Percentiles rank a stretch among this genome's conserved stretches.
Evolutionary conservation across 2,329 filamentous ascomycete species (phyloP).

Genomic region (Pseudogymnoascus sp.): DNA sequence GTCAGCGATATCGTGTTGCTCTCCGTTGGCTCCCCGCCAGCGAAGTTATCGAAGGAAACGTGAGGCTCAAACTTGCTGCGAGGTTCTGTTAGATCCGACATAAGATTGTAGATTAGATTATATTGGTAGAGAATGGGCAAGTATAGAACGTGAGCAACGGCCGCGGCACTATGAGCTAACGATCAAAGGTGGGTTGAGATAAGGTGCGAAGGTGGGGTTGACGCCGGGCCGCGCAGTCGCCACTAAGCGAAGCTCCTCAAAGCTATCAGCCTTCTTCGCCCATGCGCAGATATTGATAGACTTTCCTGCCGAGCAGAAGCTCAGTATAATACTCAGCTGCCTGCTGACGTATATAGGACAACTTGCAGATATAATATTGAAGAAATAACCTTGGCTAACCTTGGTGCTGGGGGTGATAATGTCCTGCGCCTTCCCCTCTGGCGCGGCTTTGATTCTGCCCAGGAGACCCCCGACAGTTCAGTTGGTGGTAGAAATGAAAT

Average conservation of each 20-base stretch:
- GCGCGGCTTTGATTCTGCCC: constrained; percentile 12
- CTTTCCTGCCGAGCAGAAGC: neutral
- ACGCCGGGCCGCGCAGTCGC: neutral
- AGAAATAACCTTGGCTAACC: constrained; percentile 23
- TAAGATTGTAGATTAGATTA: neutral
- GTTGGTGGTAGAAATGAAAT: constrained; percentile 20
- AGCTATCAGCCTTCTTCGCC: constrained; percentile 15
- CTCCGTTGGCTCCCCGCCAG: constrained; percentile 56
- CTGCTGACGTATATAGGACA: neutral
- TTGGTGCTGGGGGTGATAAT: constrained; percentile 30
- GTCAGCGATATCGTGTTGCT: constrained; percentile 52
- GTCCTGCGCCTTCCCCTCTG: constrained; percentile 20
- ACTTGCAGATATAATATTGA: neutral
- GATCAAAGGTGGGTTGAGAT: constrained; percentile 1
- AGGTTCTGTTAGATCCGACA: constrained; percentile 10
- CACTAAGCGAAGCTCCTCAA: constrained; percentile 6
- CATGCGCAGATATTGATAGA: neutral
- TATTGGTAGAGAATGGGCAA: neutral
- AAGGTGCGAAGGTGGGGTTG: constrained; percentile 6
- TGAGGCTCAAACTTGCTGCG: constrained; percentile 52
- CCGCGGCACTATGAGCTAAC: constrained; percentile 5
- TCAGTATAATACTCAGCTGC: neutral
- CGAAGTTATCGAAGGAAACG: constrained; percentile 68
- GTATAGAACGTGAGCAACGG: neutral
- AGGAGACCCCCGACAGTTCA: constrained; percentile 14